Evolutionary conservation across 371 early-diverging fungal species (phyloP), one percentile per base, ranked within the genome.

Genomic region (Entomophthora muscae): DNA sequence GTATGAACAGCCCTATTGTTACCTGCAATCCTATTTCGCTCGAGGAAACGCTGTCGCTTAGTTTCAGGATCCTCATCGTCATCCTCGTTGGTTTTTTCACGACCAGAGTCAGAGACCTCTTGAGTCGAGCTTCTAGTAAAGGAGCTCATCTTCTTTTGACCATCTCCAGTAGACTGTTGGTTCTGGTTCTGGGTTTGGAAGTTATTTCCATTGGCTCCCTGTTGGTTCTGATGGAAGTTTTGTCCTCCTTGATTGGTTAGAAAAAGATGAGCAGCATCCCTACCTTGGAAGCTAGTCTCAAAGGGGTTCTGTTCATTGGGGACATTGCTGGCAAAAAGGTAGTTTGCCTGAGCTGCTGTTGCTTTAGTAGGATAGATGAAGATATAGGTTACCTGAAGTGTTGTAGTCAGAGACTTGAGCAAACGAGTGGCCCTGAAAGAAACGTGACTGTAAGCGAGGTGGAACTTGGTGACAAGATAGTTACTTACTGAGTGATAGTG

Each of bases 21-120:
- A 73, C 70, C 75, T 52, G 86, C 84, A 61, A 82, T 67, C 28
- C 89, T 79, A 66, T 90, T 90, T 30, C 87, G 76, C 72, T 88
- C 89, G 23, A 90, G 69, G 61, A 86, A 81, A 42, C 70, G 70
- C 29, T 73, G 75, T 5, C 83, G 73, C 66, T 79, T 78, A 26
- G 56, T 68, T 52, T 77, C 79, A 57, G 71, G 64, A 51, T 70
- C 62, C 32, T 69, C 68, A 3, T 65, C 61, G 53, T 57, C 33
- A 1, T 42, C 30, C 2, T 31, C n/a, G n/a, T 21, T 28, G 24
- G 23, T 23, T n/a, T 64, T 3, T 22, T 57, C 57, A 27, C 52
- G 31, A 29, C 52, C 65, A 42, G 42, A 42, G 5, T 22, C 53
- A 51, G 32, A 54, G 1, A 12, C 24, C n/a, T n/a, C 54, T 13